phyloP scores from a whole-genome alignment of 2,329 filamentous ascomycete species.

The Pestalotiopsis sp. region DNA sequence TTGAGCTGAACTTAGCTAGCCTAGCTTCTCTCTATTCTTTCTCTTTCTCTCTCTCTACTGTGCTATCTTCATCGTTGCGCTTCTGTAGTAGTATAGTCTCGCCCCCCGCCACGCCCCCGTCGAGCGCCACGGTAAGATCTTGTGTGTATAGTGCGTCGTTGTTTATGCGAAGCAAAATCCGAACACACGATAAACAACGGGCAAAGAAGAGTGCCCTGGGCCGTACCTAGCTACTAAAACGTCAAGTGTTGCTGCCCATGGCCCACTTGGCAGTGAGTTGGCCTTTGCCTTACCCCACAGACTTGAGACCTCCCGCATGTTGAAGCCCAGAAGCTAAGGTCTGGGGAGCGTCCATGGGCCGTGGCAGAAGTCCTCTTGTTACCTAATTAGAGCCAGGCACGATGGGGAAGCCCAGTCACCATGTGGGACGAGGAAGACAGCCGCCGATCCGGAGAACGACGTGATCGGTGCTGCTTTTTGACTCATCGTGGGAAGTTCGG shows the following conservation, averaged over 20 bases:
- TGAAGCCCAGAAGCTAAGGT: neutral
- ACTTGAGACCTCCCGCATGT: neutral
- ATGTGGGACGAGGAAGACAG: neutral
- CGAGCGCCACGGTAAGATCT: too few relatives aligned
- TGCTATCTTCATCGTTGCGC: too few relatives aligned
- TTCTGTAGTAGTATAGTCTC: too few relatives aligned
- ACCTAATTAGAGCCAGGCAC: conserved; percentile 10
- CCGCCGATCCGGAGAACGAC: conserved; percentile 2
- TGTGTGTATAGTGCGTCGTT: too few relatives aligned
- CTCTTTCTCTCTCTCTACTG: too few relatives aligned
- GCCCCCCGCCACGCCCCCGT: too few relatives aligned
- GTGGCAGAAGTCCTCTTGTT: neutral
- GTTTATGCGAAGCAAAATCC: too few relatives aligned
- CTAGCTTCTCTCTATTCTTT: too few relatives aligned
- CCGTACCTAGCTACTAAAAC: neutral
- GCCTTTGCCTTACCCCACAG: conserved; percentile 1
- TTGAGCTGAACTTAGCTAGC: too few relatives aligned
- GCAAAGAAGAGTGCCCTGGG: too few relatives aligned
- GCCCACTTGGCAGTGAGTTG: neutral
- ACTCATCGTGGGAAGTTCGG: neutral
- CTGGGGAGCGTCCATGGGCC: conserved; percentile 3
- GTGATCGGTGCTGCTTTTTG: neutral
- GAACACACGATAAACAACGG: too few relatives aligned
- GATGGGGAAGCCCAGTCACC: neutral
- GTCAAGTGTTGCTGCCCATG: neutral